Evolutionary conservation across 192 early-diverging fungal species (phyloP), one percentile per base, ranked within the genome.

Genomic region (Podila clonocystis): DNA sequence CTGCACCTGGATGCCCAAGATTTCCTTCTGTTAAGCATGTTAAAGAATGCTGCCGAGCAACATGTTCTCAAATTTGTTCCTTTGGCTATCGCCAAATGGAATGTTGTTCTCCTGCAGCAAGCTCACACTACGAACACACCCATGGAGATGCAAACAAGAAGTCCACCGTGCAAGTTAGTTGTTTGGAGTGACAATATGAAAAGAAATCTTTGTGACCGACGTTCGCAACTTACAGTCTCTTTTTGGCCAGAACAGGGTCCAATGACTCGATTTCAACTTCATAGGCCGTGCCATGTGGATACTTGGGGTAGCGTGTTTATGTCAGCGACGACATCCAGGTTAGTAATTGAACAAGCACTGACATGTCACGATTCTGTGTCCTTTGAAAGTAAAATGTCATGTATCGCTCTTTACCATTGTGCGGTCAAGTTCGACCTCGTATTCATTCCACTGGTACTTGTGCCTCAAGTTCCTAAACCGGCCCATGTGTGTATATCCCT

Each of bases 31-130:
- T 6, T 9, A 36, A 31, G 48, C 19, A 24, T 60, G 13, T 62
- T 75, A 75, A 22, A 70, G 31, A 33, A 79, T 36, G 19, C 70
- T 72, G 19, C 70, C 76, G 28, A 49, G 22, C 5, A 80, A 6
- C 77, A 80, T 80, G 49, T 73, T 80, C 31, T 80, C 77, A 61
- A 80, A 80, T 26, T 80, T 80, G 58, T 80, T 80, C 20, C 55
- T 29, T 48, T 73, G 71, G 57, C 77, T 80, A 30, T 80, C 65
- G 7, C 71, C 77, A 26, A 65, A 65, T 8, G 66, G 26, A 17
- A 80, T 65, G 24, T 34, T 66, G 5, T 80, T 69, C 34, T 80
- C 66, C 26, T 73, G 50, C 33, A 80, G 38, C 19, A 80, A 28
- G 3, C 61, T 13, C 7, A 70, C 68, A 36, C 77, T 80, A 72